These are phyloP conservation scores for Salix purpurea DNA, from an alignment of 345 rosid genomes.

Conservation along the genomic window DNA sequence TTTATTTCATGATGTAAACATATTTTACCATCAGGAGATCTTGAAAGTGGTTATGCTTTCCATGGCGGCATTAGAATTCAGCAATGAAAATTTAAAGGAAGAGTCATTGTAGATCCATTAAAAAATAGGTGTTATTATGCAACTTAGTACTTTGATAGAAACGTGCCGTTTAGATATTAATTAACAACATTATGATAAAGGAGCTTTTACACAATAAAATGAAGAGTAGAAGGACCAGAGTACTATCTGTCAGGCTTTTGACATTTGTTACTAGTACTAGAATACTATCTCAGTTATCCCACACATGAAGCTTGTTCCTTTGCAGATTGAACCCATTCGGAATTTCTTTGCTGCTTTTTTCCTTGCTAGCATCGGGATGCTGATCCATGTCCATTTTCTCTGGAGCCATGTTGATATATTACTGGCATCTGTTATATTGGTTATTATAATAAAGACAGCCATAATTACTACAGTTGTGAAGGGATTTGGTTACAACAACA, in stretches of 20 bases:
- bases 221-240: too few relatives aligned
- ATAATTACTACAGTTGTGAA: slow-evolving; percentile 67
- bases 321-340: slow-evolving; percentile 88
- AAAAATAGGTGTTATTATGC: too few relatives aligned
- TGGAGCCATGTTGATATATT: slow-evolving; percentile 92
- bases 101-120: too few relatives aligned
- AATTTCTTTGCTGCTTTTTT: slow-evolving; percentile 91
- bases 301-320: slow-evolving; percentile 6
- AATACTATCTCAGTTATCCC: not conserved
- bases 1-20: not conserved
- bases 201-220: too few relatives aligned
- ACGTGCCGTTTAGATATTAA: too few relatives aligned
- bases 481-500: slow-evolving; percentile 85
- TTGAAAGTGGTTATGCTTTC: not conserved
- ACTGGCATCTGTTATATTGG: slow-evolving; percentile 75
- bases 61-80: not conserved
- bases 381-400: slow-evolving; percentile 82
- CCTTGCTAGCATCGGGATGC: slow-evolving; percentile 91
- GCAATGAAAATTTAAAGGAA: too few relatives aligned
- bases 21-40: not conserved
- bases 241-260: not conserved
- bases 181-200: too few relatives aligned
- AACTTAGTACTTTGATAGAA: too few relatives aligned
- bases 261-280: not conserved
- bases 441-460: slow-evolving; percentile 65